These are phyloP conservation scores for Colletotrichum aenigma DNA, from an alignment of 2,329 filamentous ascomycete species.

Conservation along the genomic window DNA sequence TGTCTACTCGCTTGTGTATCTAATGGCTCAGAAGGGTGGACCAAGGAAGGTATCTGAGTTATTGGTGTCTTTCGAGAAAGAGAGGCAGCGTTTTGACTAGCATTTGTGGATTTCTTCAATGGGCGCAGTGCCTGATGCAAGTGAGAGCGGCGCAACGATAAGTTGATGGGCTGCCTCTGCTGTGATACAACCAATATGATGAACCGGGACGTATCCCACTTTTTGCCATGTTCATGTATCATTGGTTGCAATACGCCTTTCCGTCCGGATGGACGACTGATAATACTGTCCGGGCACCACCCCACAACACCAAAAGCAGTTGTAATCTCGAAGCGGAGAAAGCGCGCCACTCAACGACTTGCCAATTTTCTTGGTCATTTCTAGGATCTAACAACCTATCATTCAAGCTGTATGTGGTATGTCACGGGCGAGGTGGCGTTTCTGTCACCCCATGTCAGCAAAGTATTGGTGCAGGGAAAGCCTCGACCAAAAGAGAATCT, in stretches of 20 bases:
- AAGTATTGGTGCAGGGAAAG: neutral
- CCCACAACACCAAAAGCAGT: neutral
- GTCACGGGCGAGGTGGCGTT: neutral
- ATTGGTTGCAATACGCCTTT: neutral
- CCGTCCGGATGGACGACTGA: neutral
- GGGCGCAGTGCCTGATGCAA: neutral
- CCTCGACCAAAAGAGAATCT: neutral
- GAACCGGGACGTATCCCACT: neutral
- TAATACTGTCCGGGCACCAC: neutral
- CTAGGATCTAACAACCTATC: neutral
- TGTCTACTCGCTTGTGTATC: neutral
- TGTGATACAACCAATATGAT: neutral
- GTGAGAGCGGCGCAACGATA: neutral
- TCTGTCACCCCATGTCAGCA: neutral
- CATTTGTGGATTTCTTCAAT: neutral
- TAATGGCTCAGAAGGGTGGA: neutral
- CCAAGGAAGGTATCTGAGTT: neutral
- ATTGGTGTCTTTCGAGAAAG: neutral
- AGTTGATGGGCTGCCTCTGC: neutral
- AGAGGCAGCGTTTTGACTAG: neutral
- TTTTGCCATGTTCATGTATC: neutral
- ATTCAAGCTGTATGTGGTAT: neutral
- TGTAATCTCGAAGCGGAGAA: neutral
- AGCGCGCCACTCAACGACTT: neutral
- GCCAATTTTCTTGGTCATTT: neutral